These are phyloP conservation scores for Phytophthora boehmeriae DNA, from an alignment of 352 stramenopile genomes.

Conservation along the genomic window DNA sequence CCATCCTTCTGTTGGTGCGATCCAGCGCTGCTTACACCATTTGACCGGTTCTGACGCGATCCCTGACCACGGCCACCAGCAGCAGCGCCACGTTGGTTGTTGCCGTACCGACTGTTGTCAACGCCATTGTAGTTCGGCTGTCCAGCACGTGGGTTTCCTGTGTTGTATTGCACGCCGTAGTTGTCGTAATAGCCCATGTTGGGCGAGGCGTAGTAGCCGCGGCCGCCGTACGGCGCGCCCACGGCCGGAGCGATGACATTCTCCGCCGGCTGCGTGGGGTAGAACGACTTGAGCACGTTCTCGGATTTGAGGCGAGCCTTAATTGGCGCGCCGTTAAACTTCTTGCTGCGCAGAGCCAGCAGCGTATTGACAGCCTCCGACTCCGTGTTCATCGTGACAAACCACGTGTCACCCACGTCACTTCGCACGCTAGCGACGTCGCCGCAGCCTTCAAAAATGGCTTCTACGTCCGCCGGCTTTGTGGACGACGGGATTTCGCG, in stretches of 20 bases:
- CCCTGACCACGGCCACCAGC: constrained; percentile 31
- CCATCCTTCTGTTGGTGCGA: constrained; percentile 47
- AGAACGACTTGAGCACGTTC: constrained; percentile 93
- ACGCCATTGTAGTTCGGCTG: constrained; percentile 47
- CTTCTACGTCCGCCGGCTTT: constrained; percentile 81
- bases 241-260: constrained; percentile 47
- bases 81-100: constrained; percentile 35
- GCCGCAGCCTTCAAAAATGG: constrained; percentile 85
- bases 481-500: constrained; percentile 91
- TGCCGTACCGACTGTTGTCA: constrained; percentile 43
- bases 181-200: constrained; percentile 78
- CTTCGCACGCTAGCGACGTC: constrained; percentile 85
- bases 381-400: constrained; percentile 91
- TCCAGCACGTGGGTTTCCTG: constrained; percentile 35
- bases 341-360: constrained; percentile 87
- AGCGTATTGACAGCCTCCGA: constrained; percentile 87
- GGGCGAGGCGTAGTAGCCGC: constrained; percentile 69
- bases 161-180: constrained; percentile 80
- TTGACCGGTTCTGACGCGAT: constrained; percentile 40
- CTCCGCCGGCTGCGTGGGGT: constrained; percentile 73
- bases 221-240: constrained; percentile 51
- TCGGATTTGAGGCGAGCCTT: constrained; percentile 94
- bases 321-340: constrained; percentile 88
- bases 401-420: constrained; percentile 94
- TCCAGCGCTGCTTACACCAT: constrained; percentile 30